Evolutionary conservation across 2,329 filamentous ascomycete species (phyloP), one percentile per base, ranked within the genome.

Genomic region (Hypoxylon sp.): DNA sequence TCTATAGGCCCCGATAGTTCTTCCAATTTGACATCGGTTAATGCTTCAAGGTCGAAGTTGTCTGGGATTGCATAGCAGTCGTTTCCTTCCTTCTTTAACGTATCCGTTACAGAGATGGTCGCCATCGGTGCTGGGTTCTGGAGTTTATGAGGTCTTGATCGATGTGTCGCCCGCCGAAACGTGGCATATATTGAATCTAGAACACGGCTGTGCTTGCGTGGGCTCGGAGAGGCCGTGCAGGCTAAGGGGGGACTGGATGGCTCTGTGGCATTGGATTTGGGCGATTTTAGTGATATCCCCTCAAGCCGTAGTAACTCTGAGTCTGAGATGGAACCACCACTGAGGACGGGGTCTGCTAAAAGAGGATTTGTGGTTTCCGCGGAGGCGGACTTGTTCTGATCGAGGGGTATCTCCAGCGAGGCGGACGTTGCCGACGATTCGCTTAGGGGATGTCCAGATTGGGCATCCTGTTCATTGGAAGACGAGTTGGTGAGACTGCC

Each of bases 231-330:
- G 31, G 43, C 37, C 36, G 52, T 35, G 66, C 67, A 66, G 67
- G 51, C 63, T 16, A 55, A 44, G 19, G 38, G 51, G 4, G 66
- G 66, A 19, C 59, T 68, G 7, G 59, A 56, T 15, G 64, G 62
- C 12, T 60, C 62, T 23, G 66, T 63, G 8, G 41, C 46, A 41
- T 57, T 63, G 32, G 57, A 45, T 34, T 50, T 60, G 11, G 63
- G 64, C 11, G 67, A 68, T 26, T 71, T 71, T 17, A 78, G 59
- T n/a, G 74, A 75, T 55, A 79, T 78, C n/a, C 73, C 73, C 57
- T 78, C 75, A 2, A 79, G 68, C 20, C 71, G 68, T 6, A 76
- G 69, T n/a, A 79, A 67, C 58, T 78, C 76, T 26, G 74, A 74
- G 54, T 79, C 75, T 3, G 76, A 78, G 65, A 78, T 74, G 49